phyloP scores from a whole-genome alignment of 176 grass and related monocot species.

The Eleusine coracana region DNA sequence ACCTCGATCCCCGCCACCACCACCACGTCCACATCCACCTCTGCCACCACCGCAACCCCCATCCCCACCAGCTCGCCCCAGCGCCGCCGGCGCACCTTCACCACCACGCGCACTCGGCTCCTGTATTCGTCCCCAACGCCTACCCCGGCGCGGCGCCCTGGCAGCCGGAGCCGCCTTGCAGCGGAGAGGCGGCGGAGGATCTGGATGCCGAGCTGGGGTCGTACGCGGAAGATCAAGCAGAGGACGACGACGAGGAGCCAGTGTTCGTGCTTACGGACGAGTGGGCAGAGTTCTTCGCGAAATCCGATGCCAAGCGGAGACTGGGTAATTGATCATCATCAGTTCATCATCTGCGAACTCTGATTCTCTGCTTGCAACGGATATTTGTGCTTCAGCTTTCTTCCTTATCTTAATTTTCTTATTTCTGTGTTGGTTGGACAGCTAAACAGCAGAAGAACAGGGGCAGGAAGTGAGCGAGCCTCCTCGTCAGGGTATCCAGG shows the following conservation, averaged over 20 bases:
- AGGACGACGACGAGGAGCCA: slow-evolving; percentile 42
- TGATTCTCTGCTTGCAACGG: background rate
- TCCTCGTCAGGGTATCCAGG: no score
- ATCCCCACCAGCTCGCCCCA: slow-evolving; percentile 15
- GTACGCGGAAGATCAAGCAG: slow-evolving; percentile 20
- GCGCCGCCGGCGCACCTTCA: slow-evolving; percentile 20
- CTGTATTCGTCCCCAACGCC: background rate
- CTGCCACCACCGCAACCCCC: slow-evolving; percentile 23
- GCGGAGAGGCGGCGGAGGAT: background rate
- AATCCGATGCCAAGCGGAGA: slow-evolving; percentile 70
- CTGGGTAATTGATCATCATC: slow-evolving; percentile 37
- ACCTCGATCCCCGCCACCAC: slow-evolving; percentile 47
- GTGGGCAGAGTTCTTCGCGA: slow-evolving; percentile 69
- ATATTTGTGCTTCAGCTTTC: background rate
- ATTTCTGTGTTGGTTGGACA: background rate
- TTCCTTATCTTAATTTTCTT: background rate
- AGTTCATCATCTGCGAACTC: background rate
- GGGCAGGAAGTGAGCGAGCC: background rate
- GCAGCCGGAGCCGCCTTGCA: background rate
- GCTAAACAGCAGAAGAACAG: background rate
- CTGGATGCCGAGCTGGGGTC: background rate
- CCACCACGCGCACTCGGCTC: background rate
- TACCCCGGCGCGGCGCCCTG: background rate
- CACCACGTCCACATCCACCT: slow-evolving; percentile 42
- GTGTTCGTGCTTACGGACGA: slow-evolving; percentile 66